A percentile compares a stretch with the other conserved stretches of the same genome.
phyloP scores from a whole-genome alignment of 768 basidiomycete genomes.

The Lactarius pseudohatsudake region DNA sequence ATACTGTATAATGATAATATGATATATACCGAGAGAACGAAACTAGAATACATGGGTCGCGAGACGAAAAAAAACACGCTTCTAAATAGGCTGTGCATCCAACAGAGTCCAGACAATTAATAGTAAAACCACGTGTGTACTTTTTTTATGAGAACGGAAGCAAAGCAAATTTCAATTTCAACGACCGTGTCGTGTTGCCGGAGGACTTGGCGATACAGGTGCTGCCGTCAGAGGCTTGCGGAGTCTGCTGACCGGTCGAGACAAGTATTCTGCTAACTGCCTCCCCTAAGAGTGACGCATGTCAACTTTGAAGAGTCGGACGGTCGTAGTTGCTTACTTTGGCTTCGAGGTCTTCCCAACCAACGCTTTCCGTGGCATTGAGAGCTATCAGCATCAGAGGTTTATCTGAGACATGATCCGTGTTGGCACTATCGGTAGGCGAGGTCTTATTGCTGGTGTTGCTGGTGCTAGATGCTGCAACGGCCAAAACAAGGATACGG shows the following conservation, averaged over 20 bases:
- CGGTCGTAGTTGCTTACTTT: constrained; percentile 47
- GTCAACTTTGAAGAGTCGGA: not conserved
- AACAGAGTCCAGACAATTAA: constrained; percentile 6
- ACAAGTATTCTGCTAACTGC: constrained; percentile 37
- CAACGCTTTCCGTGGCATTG: constrained; percentile 56
- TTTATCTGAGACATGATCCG: constrained; percentile 31
- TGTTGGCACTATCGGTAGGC: constrained; percentile 24
- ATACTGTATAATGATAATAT: constrained; percentile 24
- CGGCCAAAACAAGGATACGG: constrained; percentile 59
- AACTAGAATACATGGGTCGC: constrained; percentile 19
- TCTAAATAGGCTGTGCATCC: constrained; percentile 6
- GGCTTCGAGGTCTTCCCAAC: constrained; percentile 64
- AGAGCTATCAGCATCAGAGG: constrained; percentile 72
- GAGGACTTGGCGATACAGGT: constrained; percentile 18
- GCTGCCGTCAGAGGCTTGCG: constrained; percentile 33
- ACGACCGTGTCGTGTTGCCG: constrained; percentile 30
- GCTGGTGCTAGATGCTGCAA: constrained; percentile 14
- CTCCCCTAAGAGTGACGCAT: constrained; percentile 32
- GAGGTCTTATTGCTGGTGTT: constrained; percentile 28
- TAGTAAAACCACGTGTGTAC: constrained; percentile 10
- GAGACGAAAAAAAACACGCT: not conserved
- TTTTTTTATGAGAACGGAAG: constrained; percentile 17
- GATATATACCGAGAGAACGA: not conserved
- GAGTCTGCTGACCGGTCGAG: constrained; percentile 42
- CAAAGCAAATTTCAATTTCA: constrained; percentile 2